Base-by-base conservation (phyloP, 2,329 filamentous ascomycete species). In the Cladosporium cucumerinum region DNA sequence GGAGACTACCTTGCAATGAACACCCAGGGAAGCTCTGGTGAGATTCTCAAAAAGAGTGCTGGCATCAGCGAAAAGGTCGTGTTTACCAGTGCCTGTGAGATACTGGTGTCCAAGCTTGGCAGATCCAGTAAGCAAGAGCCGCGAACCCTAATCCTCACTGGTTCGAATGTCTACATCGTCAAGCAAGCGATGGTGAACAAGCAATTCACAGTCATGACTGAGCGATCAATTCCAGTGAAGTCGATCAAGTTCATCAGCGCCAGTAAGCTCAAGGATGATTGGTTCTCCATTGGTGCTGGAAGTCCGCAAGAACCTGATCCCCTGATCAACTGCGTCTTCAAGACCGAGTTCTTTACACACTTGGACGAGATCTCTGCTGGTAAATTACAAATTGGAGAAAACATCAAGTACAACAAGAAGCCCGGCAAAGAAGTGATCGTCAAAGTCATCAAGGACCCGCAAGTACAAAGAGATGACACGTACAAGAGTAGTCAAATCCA, bases 351-450 rank as follows among this genome's bases (percentile, higher is more conserved):
- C 78, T 96, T 98, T 75, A 96, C 94, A 0, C 93, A 97, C 68
- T 88, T 99, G 80, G 23, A 6, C 11, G 18, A 5, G 4, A 87
- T 88, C 61, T 46, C 36, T n/a, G 6, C 7, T n/a, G 36, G 36
- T 2, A 90, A 96, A 3, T 80, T 99, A 57, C 92, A 91, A 78
- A 89, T 98, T 67, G 87, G 82, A n/a, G 89, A 95, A 30, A 85
- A 84, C 66, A 93, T 99, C 71, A 92, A 97, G 76, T 99, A 97
- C 78, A 93, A 94, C 75, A 99, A 98, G 85, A 99, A 99, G 79
- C 95, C 95, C 1, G 92, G 92, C 63, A 99, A 99, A 81, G 85
- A 92, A 77, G 90, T 94, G 62, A 80, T 87, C 6, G 90, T 99
- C 74, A 98, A 98, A 81, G 91, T 91, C 10, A 75, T 96, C 66